Base-by-base conservation (phyloP, 2,329 filamentous ascomycete species). In the Phyllosticta ampelicida region DNA sequence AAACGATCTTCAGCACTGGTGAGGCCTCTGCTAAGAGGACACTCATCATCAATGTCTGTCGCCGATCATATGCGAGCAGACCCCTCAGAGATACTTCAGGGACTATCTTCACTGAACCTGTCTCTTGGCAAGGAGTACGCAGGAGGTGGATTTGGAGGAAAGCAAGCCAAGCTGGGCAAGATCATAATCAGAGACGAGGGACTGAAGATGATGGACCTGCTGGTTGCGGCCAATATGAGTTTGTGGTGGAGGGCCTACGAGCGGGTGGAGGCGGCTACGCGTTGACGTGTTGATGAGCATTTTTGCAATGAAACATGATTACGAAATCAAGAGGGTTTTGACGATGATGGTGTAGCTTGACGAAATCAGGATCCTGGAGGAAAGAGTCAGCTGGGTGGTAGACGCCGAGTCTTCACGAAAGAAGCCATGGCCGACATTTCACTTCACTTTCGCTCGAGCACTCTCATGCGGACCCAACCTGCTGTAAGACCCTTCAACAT, bases 181-280 rank as follows among this genome's bases (percentile, higher is more conserved):
- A 75, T 99, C 55, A 90, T 97, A 55, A 80, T 99, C 44, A 83
- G 90, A 65, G 85, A 92, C 58, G 91, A 95, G 66, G 94, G 94
- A 0, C 74, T 95, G 63, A 95, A 95, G 76, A 97, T 99, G 92
- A 73, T 97, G 66, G 94, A 99, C 76, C 72, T 99, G 60, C 78
- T 95, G 0, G 89, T 99, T 19, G 89, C 92, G 3, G 87, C 90
- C 10, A 96, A 96, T 68, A 82, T 99, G 74, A 90, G 88, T 1
- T 76, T 97, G 16, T 99, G 91, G 89, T 97, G 92, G 91, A 85
- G 85, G 65, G 84, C 88, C 3, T 96, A 90, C 81, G 86, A 89
- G 65, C 78, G 75, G 65, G 61, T 59, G 11, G 62, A 65, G 54
- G 59, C 48, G 48, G 56, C 60, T 51, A 53, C 50, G 18, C 53